Evolutionary conservation across 2,329 filamentous ascomycete species (phyloP), one percentile per base, ranked within the genome.

Genomic region (Alternaria hordeiaustralica): DNA sequence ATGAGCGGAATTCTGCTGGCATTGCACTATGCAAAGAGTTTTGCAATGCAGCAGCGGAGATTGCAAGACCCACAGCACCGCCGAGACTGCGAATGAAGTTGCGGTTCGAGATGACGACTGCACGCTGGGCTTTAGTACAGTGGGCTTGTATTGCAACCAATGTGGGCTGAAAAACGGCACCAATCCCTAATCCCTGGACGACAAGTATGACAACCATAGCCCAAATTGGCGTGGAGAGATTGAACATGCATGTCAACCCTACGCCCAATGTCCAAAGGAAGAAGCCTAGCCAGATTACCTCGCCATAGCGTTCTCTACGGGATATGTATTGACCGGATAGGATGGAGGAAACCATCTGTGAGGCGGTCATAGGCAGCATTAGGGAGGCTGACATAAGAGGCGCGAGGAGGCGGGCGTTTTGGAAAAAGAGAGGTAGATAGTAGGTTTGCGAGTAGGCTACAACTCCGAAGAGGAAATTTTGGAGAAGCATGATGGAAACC

Each of bases 41-140:
- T 41, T 72, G 70, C 25, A 73, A 25, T 18, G 64, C 61, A 10
- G 68, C 62, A 11, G 65, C 68, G 13, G 67, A 71, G 9, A 89
- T 78, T 0, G 87, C 87, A 0, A 90, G 82, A 0, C 88, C 88
- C 13, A 84, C 81, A 1, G 87, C 82, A 23, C 87, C 88, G 10
- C 89, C 88, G 4, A 87, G 79, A 50, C 84, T 86, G 8, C 89
- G 84, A 63, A 89, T 82, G 71, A 90, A 90, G 68, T 90, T 90
- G 1, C 88, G 83, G 55, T 86, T 85, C 3, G 86, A 87, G 36
- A 89, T 90, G 20, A 89, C 84, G 2, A 90, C 85, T 1, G 89
- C 88, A 20, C 88, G 83, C 46, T 89, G 85, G 0, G 83, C 78
- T 71, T 87, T 87, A 1, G 82, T 80, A 21, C 68, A 70, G 41